phyloP scores from a whole-genome alignment of 345 rosid genomes.

The Kernera saxatilis region DNA sequence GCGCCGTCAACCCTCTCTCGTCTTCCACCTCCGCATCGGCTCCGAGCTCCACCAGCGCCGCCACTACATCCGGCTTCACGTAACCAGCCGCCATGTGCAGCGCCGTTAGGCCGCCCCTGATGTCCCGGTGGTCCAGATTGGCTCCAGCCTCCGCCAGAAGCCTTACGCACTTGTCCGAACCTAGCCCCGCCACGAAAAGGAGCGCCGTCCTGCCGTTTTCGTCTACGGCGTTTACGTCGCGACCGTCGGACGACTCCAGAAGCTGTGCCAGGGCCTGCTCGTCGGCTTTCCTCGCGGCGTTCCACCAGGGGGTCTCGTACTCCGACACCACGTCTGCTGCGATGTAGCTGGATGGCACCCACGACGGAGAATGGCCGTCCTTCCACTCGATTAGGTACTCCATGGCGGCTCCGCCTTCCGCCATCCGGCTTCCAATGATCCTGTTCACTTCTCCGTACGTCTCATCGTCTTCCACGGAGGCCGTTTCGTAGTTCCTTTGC shows the following conservation, averaged over 20 bases:
- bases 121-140: conserved; percentile 54
- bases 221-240: conserved; percentile 77
- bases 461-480: conserved; percentile 40
- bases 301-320: conserved; percentile 94
- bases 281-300: conserved; percentile 87
- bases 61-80: conserved; percentile 60
- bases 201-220: conserved; percentile 77
- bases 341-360: conserved; percentile 66
- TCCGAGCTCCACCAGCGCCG: conserved; percentile 52
- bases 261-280: conserved; percentile 45
- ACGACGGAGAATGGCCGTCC: conserved; percentile 80
- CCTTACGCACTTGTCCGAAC: conserved; percentile 68
- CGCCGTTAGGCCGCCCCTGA: conserved; percentile 69
- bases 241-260: conserved; percentile 39
- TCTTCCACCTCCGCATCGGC: conserved; percentile 72
- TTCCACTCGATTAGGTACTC: conserved; percentile 90
- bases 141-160: conserved; percentile 74
- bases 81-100: conserved; percentile 95
- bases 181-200: conserved; percentile 75
- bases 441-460: conserved; percentile 71
- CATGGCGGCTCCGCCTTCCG: conserved; percentile 46
- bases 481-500: conserved; percentile 47
- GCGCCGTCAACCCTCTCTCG: conserved; percentile 61
- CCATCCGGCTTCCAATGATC: conserved; percentile 71
- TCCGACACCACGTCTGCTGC: conserved; percentile 86